phyloP scores from a whole-genome alignment of 1,284 basidiomycete species.

The Boletellus sp. region DNA sequence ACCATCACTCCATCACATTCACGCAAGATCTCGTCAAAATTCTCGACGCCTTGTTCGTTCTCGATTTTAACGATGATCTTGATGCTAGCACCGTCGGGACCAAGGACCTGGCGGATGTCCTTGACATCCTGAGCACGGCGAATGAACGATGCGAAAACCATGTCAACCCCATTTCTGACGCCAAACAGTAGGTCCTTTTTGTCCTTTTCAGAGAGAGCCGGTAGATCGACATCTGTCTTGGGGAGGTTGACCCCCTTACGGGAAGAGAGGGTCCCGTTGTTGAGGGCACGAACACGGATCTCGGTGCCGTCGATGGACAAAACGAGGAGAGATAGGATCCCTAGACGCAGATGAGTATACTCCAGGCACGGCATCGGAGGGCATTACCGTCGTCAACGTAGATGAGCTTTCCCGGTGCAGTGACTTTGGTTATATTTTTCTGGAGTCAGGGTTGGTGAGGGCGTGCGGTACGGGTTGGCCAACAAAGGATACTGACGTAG shows the following conservation, averaged over 20 bases:
- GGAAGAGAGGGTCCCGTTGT: conserved; percentile 91
- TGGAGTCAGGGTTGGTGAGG: conserved; percentile 31
- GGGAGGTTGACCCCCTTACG: conserved; percentile 99
- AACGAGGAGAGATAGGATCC: conserved; percentile 92
- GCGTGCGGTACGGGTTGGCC: conserved; percentile 9
- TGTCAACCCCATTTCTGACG: conserved; percentile 97
- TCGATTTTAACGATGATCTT: conserved; percentile 99
- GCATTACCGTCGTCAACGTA: conserved; percentile 90
- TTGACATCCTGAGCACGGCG: conserved; percentile 88
- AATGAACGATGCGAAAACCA: conserved; percentile 98
- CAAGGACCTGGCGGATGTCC: conserved; percentile 88
- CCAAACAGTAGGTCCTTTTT: conserved; percentile 93
- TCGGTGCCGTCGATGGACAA: conserved; percentile 78
- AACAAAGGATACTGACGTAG: conserved; percentile 58
- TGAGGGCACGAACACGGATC: conserved; percentile 86
- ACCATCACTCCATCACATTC: conserved; percentile 98
- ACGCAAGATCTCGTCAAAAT: conserved; percentile 95
- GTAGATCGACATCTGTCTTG: conserved; percentile 96
- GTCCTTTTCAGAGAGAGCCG: conserved; percentile 97
- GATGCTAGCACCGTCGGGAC: conserved; percentile 87
- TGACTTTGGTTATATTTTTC: conserved; percentile 93
- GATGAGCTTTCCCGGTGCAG: conserved; percentile 92
- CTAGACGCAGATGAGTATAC: conserved; percentile 33
- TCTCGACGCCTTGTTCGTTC: conserved; percentile 95
- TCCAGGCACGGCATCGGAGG: neutral